Base-by-base conservation (phyloP, 768 basidiomycete genomes). In the Amanita fuliginea region DNA sequence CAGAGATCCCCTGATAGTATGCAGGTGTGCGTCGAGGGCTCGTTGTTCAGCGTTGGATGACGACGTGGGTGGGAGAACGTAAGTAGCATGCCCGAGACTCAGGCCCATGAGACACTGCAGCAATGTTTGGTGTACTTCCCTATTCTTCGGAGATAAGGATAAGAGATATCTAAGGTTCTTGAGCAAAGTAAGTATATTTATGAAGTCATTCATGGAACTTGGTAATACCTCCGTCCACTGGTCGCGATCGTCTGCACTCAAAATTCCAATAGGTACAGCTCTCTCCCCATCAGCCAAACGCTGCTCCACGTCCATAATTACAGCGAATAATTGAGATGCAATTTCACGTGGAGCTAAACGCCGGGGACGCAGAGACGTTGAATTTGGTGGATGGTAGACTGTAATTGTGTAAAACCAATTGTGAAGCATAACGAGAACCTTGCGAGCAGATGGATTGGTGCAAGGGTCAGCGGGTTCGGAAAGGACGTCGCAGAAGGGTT, bases 171-270 rank as follows among this genome's bases (percentile, higher is more conserved):
- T 61, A 37, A 90, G 77, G 55, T 90, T 92, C 91, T 32, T 30
- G 43, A 30, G 13, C 22, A 49, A 34, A 44, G 46, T 6, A 44
- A 42, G 24, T 46, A 30, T 22, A n/a, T 43, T 35, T 19, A 48
- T n/a, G 11, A 34, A 13, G 49, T 46, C 34, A 32, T 18, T 26
- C 48, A 10, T 13, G 28, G 33, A 26, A 37, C 35, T n/a, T 21
- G 36, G 56, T 77, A n/a, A 51, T 62, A 91, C 90, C 60, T 75
- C 66, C 9, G 85, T 75, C 94, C 94, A 96, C 9, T 61, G 67
- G 62, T 95, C 88, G 53, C 94, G 73, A 21, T 83, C 74, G 59
- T 94, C 90, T 3, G 85, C 81, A 19, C 81, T 88, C 40, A 96
- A 68, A 0, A 81, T 71, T 6, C 87, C 83, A 4, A 96, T 69